Evolutionary conservation across 495 filamentous ascomycete genomes (phyloP).

Genomic region (Penicillium pancosmium): DNA sequence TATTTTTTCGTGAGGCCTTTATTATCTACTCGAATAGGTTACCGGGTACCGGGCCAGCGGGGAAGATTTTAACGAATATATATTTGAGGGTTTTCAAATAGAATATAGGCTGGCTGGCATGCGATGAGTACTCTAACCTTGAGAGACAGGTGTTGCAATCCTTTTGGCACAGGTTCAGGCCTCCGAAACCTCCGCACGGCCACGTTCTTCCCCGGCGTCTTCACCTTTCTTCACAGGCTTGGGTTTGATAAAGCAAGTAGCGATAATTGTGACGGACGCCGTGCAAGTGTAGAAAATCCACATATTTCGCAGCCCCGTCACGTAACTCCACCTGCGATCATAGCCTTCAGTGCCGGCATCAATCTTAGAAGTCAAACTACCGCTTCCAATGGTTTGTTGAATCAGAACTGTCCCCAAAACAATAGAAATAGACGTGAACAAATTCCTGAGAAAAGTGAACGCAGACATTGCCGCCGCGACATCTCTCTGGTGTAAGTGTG

Average conservation of each 20-base stretch:
- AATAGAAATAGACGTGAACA: constrained; percentile 40
- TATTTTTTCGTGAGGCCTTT: no score
- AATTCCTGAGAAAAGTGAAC: constrained; percentile 39
- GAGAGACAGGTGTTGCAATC: no score
- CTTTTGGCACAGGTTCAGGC: no score
- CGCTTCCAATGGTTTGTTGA: neutral
- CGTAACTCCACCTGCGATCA: constrained; percentile 8
- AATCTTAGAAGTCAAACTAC: constrained; percentile 1
- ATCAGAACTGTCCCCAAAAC: constrained; percentile 44
- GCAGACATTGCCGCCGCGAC: constrained; percentile 40
- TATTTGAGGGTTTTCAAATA: no score
- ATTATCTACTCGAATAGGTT: no score
- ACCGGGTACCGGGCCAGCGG: no score
- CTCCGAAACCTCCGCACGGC: no score
- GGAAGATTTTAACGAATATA: no score
- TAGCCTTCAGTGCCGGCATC: neutral
- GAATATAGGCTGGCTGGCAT: no score
- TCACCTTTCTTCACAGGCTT: neutral
- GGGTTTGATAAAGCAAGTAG: neutral
- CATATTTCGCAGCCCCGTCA: neutral
- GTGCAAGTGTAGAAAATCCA: neutral
- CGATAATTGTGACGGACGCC: neutral
- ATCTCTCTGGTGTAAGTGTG: constrained; percentile 30
- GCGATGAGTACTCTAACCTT: no score
- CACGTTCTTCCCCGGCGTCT: no score